These are phyloP conservation scores for Nemania sp. DNA, from an alignment of 2,329 filamentous ascomycete genomes.

Conservation along the genomic window DNA sequence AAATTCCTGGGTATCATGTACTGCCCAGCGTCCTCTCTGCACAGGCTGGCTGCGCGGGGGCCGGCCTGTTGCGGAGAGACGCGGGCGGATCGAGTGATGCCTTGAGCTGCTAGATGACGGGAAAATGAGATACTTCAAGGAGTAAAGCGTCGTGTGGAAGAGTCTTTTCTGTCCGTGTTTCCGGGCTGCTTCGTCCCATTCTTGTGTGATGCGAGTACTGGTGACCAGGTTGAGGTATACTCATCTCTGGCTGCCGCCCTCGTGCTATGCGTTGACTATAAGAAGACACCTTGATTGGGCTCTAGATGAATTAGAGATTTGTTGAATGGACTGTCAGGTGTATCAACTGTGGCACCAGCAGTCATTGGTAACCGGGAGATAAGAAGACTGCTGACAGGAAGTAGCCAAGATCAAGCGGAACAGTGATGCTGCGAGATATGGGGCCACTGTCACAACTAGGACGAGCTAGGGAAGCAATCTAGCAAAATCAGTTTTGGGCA, in stretches of 20 bases:
- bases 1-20: no score
- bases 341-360: not conserved
- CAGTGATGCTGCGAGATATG: not conserved
- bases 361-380: not conserved
- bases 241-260: not conserved
- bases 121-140: not conserved
- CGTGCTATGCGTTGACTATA: slow-evolving; percentile 2
- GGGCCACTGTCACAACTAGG: not conserved
- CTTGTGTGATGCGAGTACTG: not conserved
- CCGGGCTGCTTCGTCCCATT: slow-evolving; percentile 3
- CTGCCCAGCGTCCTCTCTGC: not conserved
- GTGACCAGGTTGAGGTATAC: not conserved
- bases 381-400: slow-evolving; percentile 1
- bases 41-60: not conserved
- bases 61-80: no score
- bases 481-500: not conserved
- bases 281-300: slow-evolving; percentile 2
- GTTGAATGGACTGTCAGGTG: not conserved
- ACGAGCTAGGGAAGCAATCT: not conserved
- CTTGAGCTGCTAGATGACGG: not conserved
- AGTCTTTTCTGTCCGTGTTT: not conserved
- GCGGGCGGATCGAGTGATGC: not conserved
- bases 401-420: not conserved
- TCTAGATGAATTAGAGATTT: not conserved
- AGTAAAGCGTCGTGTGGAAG: not conserved